Percentiles rank a stretch among this genome's conserved stretches.
These are phyloP conservation scores for Aegilops umbellulata DNA, from an alignment of 176 grass and related monocot genomes.

Conservation along the genomic window DNA sequence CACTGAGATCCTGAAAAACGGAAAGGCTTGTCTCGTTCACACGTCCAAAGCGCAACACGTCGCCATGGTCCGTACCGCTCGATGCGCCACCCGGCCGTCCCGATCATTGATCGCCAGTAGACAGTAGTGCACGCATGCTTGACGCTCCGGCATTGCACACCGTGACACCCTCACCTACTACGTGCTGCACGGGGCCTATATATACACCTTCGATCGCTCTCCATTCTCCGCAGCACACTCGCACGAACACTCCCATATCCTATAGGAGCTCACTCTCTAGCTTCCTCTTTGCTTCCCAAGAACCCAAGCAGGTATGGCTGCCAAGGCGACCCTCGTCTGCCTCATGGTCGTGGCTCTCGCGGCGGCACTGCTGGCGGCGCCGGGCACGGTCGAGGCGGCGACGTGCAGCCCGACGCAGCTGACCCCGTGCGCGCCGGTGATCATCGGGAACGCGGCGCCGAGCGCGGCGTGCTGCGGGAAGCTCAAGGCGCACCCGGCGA, in stretches of 20 bases:
- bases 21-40: not conserved
- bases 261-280: not conserved
- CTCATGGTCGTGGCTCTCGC: slow-evolving; percentile 19
- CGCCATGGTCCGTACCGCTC: not conserved
- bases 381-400: slow-evolving; percentile 11
- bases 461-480: slow-evolving; percentile 58
- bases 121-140: not conserved
- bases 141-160: not conserved
- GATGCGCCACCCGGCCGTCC: not conserved
- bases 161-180: slow-evolving; percentile 1
- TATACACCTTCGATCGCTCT: not conserved
- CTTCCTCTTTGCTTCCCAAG: no score
- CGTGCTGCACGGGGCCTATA: not conserved
- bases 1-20: not conserved
- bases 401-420: slow-evolving; percentile 68
- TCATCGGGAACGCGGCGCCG: slow-evolving; percentile 56
- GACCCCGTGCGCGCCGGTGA: slow-evolving; percentile 63
- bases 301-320: not conserved
- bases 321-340: slow-evolving; percentile 11
- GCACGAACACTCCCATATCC: not conserved
- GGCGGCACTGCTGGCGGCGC: not conserved
- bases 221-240: not conserved
- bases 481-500: slow-evolving; percentile 70
- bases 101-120: not conserved
- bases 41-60: not conserved